phyloP scores from a whole-genome alignment of 2,329 filamentous ascomycete genomes.

The Fusarium sp. region DNA sequence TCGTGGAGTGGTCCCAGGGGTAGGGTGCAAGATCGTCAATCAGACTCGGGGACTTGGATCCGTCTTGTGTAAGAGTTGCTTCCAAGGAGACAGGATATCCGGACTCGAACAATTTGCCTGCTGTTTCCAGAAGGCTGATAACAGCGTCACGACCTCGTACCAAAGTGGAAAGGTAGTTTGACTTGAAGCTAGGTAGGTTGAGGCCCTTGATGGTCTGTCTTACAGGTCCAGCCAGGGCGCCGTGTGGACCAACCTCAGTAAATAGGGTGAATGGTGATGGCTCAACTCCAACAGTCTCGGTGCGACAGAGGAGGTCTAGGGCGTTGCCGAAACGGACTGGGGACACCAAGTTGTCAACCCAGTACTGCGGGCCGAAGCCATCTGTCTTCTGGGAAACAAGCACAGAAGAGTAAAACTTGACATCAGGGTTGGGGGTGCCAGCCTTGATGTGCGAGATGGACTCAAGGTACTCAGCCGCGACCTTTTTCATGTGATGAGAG shows the following conservation, averaged over 20 bases:
- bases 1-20: constrained; percentile 53
- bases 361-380: constrained; percentile 38
- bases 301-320: constrained; percentile 23
- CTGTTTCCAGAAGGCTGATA: constrained; percentile 21
- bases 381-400: constrained; percentile 22
- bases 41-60: not conserved
- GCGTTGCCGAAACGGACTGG: constrained; percentile 44
- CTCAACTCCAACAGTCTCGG: constrained; percentile 1
- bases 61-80: constrained; percentile 3
- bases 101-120: constrained; percentile 28
- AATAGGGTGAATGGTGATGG: constrained; percentile 21
- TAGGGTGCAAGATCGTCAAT: constrained; percentile 52
- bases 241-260: constrained; percentile 44
- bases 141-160: constrained; percentile 44
- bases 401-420: constrained; percentile 47
- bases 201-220: constrained; percentile 37
- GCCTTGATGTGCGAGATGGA: constrained; percentile 31
- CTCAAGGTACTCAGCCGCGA: constrained; percentile 40
- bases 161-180: constrained; percentile 16
- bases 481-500: constrained; percentile 51
- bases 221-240: constrained; percentile 41
- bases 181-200: constrained; percentile 16
- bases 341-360: constrained; percentile 46
- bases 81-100: constrained; percentile 20
- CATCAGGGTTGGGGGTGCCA: not conserved